phyloP scores from a whole-genome alignment of 2,329 filamentous ascomycete genomes.

The Claviceps maximensis region DNA sequence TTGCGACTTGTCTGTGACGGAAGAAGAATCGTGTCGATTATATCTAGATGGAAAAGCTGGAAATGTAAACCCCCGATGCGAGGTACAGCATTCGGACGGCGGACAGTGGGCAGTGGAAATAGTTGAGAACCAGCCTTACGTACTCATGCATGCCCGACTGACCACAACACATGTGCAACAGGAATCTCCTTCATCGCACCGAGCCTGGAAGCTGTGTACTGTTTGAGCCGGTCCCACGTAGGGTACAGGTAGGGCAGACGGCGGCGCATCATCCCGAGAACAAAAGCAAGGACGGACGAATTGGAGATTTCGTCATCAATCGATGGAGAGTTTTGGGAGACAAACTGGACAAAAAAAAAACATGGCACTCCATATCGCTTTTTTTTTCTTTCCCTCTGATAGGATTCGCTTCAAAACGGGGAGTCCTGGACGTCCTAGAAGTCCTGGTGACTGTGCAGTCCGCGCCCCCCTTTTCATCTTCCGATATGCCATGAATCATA shows the following conservation, averaged over 20 bases:
- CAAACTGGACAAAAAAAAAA: too few relatives aligned
- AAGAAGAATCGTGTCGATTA: neutral
- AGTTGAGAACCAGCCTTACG: neutral
- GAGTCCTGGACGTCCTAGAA: too few relatives aligned
- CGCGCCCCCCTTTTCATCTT: neutral
- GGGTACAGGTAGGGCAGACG: neutral
- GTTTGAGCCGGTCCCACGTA: neutral
- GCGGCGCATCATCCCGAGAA: too few relatives aligned
- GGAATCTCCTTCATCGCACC: neutral
- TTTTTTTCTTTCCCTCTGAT: neutral
- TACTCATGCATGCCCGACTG: neutral
- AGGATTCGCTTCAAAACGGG: neutral
- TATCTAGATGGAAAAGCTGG: neutral
- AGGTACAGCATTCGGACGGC: neutral
- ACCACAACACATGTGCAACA: neutral
- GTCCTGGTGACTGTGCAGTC: neutral
- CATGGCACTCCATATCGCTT: too few relatives aligned
- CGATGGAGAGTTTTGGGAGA: neutral
- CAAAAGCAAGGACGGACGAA: too few relatives aligned
- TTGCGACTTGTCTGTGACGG: too few relatives aligned
- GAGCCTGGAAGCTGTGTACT: neutral
- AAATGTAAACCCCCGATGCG: too few relatives aligned
- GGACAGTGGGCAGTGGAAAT: too few relatives aligned
- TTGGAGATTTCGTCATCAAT: too few relatives aligned
- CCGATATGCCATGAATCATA: neutral